Percentiles rank a stretch among this genome's conserved stretches.
These are phyloP conservation scores for Pyrrhoderma lamaoense DNA, from an alignment of 1,284 basidiomycete species.

Conservation along the genomic window DNA sequence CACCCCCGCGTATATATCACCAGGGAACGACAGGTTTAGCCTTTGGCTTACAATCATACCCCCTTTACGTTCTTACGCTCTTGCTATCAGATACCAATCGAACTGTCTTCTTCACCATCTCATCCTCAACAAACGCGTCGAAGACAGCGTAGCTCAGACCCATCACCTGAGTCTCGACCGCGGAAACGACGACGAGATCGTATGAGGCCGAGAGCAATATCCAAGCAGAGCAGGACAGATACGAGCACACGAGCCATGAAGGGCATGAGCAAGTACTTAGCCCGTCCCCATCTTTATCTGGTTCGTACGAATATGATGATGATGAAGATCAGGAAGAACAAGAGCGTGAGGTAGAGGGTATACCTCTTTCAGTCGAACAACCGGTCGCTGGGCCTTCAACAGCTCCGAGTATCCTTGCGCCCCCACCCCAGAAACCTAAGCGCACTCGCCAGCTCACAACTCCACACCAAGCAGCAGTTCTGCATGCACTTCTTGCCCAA, in stretches of 20 bases:
- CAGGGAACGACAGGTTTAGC: constrained; percentile 3
- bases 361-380: neutral
- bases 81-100: constrained; percentile 1
- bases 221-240: constrained; percentile 1
- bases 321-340: neutral
- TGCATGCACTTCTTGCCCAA: constrained; percentile 74
- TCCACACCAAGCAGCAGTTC: constrained; percentile 73
- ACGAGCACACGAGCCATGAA: constrained; percentile 2
- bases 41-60: neutral
- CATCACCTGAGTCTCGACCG: constrained; percentile 8
- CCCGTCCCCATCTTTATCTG: constrained; percentile 9
- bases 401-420: too few relatives aligned
- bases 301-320: constrained; percentile 7
- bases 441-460: constrained; percentile 66
- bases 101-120: constrained; percentile 10
- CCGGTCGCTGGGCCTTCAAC: too few relatives aligned
- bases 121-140: constrained; percentile 8
- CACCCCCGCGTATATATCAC: constrained; percentile 10
- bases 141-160: constrained; percentile 12
- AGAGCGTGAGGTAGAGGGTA: too few relatives aligned
- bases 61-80: constrained; percentile 1
- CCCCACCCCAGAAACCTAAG: constrained; percentile 58
- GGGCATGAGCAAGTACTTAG: constrained; percentile 5
- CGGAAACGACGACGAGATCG: constrained; percentile 6
- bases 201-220: constrained; percentile 11